Conservation (phyloP, 2,329 filamentous ascomycete species). For the Trichophyton schoenleinii region DNA sequence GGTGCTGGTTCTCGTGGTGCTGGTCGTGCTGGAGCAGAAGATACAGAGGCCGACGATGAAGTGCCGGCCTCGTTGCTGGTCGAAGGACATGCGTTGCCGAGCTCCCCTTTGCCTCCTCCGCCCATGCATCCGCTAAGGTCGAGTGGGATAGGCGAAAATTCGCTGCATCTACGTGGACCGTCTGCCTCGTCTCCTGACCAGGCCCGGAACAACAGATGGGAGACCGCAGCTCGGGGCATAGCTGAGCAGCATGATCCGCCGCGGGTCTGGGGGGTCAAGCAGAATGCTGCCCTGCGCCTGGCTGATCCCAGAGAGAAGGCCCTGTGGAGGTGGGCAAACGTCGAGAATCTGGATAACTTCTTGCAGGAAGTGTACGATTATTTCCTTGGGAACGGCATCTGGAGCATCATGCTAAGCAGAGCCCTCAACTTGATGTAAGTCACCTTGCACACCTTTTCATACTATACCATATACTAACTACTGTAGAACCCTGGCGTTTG, state of each 20-base stretch:
- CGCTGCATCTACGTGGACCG: conserved; percentile 16
- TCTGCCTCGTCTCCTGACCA: conserved; percentile 27
- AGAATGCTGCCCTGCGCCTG: conserved; percentile 23
- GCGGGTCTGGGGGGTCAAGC: conserved; percentile 4
- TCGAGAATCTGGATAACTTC: conserved; percentile 78
- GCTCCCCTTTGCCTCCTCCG: conserved; percentile 29
- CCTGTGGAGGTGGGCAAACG: conserved; percentile 87
- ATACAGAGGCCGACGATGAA: conserved; percentile 24
- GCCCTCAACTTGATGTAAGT: conserved; percentile 60
- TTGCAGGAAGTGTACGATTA: conserved; percentile 78
- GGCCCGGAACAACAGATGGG: conserved; percentile 43
- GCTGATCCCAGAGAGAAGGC: conserved; percentile 60
- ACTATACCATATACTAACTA: neutral
- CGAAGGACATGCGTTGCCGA: conserved; percentile 37
- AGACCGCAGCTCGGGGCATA: conserved; percentile 35
- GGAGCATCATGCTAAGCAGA: conserved; percentile 66
- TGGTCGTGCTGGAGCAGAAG: conserved; percentile 10
- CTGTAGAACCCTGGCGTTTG: conserved; percentile 63
- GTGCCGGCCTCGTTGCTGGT: conserved; percentile 52
- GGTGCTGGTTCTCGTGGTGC: neutral
- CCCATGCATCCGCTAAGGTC: conserved; percentile 19
- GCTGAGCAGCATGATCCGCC: conserved; percentile 11
- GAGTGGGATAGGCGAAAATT: conserved; percentile 9
- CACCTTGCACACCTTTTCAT: neutral
- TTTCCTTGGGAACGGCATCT: conserved; percentile 69